These are phyloP conservation scores for Trichoderma lentiforme DNA, from an alignment of 2,329 filamentous ascomycete species.

Conservation along the genomic window DNA sequence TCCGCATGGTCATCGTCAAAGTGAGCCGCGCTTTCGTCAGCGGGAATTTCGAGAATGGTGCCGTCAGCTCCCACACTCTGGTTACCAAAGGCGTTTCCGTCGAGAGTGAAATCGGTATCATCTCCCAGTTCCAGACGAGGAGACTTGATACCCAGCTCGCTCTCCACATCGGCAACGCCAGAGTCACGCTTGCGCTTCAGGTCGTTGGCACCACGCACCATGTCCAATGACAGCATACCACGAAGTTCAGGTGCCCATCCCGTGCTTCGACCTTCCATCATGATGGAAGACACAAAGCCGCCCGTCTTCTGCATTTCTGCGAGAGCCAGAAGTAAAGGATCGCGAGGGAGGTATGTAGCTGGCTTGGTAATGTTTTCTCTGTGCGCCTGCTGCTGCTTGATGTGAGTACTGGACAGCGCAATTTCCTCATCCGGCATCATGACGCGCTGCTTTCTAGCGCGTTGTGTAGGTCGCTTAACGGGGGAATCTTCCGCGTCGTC, in stretches of 20 bases:
- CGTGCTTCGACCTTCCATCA: conserved; percentile 73
- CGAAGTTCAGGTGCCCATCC: conserved; percentile 90
- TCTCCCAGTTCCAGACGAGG: conserved; percentile 67
- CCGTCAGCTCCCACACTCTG: conserved; percentile 55
- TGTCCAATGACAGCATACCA: conserved; percentile 84
- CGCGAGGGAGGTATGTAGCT: conserved; percentile 77
- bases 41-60: conserved; percentile 63
- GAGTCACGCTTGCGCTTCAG: conserved; percentile 93
- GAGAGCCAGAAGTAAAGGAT: conserved; percentile 80
- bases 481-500: conserved; percentile 57
- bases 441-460: conserved; percentile 72
- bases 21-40: conserved; percentile 49
- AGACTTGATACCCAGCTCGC: conserved; percentile 63
- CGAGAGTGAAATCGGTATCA: conserved; percentile 54
- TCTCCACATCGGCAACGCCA: conserved; percentile 75
- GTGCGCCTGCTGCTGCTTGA: conserved; percentile 83
- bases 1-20: conserved; percentile 47
- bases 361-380: conserved; percentile 82
- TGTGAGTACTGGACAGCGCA: conserved; percentile 69
- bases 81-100: conserved; percentile 51
- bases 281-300: conserved; percentile 81
- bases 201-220: conserved; percentile 71
- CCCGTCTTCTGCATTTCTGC: conserved; percentile 91
- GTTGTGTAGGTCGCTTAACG: conserved; percentile 66
- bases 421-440: conserved; percentile 80